Evolutionary conservation across 2,329 filamentous ascomycete genomes (phyloP), one percentile per base, ranked within the genome.

Genomic region (Madurella mycetomatis): DNA sequence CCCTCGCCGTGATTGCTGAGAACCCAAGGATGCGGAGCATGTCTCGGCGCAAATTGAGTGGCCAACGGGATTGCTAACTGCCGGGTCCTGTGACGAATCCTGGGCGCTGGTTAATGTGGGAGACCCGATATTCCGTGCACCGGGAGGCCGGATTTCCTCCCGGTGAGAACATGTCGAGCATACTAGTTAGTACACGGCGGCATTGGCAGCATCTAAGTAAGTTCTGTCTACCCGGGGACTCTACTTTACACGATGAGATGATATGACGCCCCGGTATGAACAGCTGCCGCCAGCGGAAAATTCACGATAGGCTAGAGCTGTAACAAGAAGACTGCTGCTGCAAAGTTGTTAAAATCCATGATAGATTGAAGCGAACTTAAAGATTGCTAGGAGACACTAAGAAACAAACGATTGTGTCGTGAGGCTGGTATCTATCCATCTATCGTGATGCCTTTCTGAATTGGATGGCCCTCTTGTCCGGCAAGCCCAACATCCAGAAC

Each of bases 371-470:
- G 7, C 25, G 3, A 25, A 25, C 7, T 25, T 7, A 7, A 25
- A 4, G 25, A 25, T 7, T 25, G 25, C 25, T 25, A 25, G 4
- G 4, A 25, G 25, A 7, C 25, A 25, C 7, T 25, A 25, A 25
- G 3, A 41, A 45, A 45, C 17, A 41, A 13, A 46, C n/a, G 31
- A 51, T 44, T 34, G 42, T 43, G 41, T 30, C 44, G 5, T 31
- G 32, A 44, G 41, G 53, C 53, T 54, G 47, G 52, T 51, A 54
- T 52, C 17, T 12, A 34, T 52, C 37, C 31, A 45, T 52, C 49
- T 40, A n/a, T 46, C 40, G 4, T 31, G 15, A 39, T 16, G 17
- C n/a, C 31, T 32, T 39, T 17, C 32, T 39, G 30, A 30, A 19
- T 16, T 50, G n/a, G 32, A 15, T 15, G 11, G 18, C n/a, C 15